Evolutionary conservation across 495 filamentous ascomycete genomes (phyloP).

Genomic region (Xylaria grammica): DNA sequence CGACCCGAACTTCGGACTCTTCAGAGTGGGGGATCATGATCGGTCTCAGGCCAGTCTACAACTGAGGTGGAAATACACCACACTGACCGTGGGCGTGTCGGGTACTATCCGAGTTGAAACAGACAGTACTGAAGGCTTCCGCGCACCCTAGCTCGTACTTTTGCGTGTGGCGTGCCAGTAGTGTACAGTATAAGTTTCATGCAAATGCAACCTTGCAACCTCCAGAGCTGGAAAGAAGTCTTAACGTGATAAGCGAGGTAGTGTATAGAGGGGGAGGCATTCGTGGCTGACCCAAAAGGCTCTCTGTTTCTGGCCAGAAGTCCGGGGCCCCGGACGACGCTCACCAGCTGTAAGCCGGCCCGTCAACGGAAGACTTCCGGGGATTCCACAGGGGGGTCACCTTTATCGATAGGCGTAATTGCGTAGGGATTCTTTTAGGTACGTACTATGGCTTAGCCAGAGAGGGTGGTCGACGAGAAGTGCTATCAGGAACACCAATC

Average conservation of each 20-base stretch:
- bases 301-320: background rate
- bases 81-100: too few relatives aligned
- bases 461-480: background rate
- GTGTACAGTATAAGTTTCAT: background rate
- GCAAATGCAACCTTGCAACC: too few relatives aligned
- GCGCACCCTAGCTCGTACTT: conserved; percentile 12
- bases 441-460: too few relatives aligned
- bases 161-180: background rate
- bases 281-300: background rate
- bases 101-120: background rate
- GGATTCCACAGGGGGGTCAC: background rate
- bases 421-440: background rate
- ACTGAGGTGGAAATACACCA: too few relatives aligned
- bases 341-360: background rate
- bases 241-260: background rate
- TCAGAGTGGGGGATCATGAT: too few relatives aligned
- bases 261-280: background rate
- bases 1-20: too few relatives aligned
- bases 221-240: background rate
- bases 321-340: background rate
- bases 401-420: conserved; percentile 2
- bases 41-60: too few relatives aligned
- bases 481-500: background rate
- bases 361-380: background rate
- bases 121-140: background rate